Percentiles rank a stretch among this genome's conserved stretches.
Evolutionary conservation across 1,284 basidiomycete species (phyloP).

Genomic region (Jaminaea rosea): DNA sequence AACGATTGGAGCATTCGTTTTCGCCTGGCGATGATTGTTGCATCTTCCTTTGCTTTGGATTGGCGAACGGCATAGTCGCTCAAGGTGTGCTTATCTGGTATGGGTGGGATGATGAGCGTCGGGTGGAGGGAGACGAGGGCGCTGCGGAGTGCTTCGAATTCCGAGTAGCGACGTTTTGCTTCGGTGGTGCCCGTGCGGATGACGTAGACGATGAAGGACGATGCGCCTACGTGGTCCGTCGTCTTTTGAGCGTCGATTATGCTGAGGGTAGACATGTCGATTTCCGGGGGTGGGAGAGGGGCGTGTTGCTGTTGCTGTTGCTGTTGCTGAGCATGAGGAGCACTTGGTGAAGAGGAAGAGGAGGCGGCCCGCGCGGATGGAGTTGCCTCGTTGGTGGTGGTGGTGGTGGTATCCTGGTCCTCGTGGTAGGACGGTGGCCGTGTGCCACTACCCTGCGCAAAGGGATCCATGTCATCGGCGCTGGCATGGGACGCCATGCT

Average conservation of each 20-base stretch:
- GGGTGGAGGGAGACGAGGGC: constrained; percentile 82
- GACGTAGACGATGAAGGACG: constrained; percentile 89
- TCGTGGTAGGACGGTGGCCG: too few relatives aligned
- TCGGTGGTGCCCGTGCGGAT: constrained; percentile 69
- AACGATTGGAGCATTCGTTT: constrained; percentile 94
- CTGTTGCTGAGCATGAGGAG: too few relatives aligned
- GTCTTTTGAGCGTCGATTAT: constrained; percentile 95
- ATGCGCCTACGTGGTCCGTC: constrained; percentile 63
- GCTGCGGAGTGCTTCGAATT: constrained; percentile 85
- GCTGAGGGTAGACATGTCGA: not conserved
- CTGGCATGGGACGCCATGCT: too few relatives aligned
- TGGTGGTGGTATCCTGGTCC: too few relatives aligned
- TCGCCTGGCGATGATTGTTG: constrained; percentile 77
- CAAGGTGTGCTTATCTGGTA: constrained; percentile 91
- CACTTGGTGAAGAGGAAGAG: too few relatives aligned
- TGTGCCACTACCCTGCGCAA: too few relatives aligned
- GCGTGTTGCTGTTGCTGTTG: too few relatives aligned
- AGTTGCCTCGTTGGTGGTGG: too few relatives aligned
- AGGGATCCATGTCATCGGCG: too few relatives aligned
- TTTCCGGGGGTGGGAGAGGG: not conserved
- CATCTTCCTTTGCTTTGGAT: constrained; percentile 91
- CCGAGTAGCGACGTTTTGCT: constrained; percentile 84
- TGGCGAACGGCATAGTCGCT: constrained; percentile 97
- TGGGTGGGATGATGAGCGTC: constrained; percentile 91
- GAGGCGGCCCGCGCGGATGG: too few relatives aligned